Percentiles rank a stretch among this genome's conserved stretches.
phyloP scores from a whole-genome alignment of 495 filamentous ascomycete genomes.

The Aspergillus carlsbadensis region DNA sequence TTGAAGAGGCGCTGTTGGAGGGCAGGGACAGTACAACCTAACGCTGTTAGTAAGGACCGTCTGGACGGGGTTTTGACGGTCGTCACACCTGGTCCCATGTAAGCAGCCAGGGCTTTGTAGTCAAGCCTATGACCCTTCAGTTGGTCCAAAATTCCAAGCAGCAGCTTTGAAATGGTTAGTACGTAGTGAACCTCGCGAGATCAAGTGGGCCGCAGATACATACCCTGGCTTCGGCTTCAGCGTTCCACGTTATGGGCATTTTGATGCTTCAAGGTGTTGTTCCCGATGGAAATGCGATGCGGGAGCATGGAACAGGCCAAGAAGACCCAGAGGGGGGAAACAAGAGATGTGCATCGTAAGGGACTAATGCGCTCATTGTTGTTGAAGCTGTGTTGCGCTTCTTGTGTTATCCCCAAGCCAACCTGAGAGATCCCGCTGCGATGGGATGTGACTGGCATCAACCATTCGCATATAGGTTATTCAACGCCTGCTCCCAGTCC shows the following conservation, averaged over 20 bases:
- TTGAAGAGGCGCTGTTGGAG: slow-evolving; percentile 1
- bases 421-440: no score
- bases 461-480: no score
- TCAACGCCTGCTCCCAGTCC: no score
- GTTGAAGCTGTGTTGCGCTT: no score
- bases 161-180: slow-evolving; percentile 10
- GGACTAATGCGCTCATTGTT: no score
- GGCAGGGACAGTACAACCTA: slow-evolving; percentile 7
- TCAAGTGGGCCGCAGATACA: background rate
- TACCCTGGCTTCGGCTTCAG: slow-evolving; percentile 9
- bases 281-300: background rate
- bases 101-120: slow-evolving; percentile 1
- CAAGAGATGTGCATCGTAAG: no score
- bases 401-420: no score
- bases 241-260: slow-evolving; percentile 6
- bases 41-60: background rate
- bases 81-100: slow-evolving; percentile 9
- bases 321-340: no score
- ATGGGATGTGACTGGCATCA: no score
- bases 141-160: slow-evolving; percentile 4
- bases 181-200: background rate
- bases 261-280: background rate
- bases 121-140: background rate
- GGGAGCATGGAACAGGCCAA: background rate
- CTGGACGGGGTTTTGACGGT: background rate